These are phyloP conservation scores for Emergomyces pasteurianus DNA, from an alignment of 2,329 filamentous ascomycete species.

Conservation along the genomic window DNA sequence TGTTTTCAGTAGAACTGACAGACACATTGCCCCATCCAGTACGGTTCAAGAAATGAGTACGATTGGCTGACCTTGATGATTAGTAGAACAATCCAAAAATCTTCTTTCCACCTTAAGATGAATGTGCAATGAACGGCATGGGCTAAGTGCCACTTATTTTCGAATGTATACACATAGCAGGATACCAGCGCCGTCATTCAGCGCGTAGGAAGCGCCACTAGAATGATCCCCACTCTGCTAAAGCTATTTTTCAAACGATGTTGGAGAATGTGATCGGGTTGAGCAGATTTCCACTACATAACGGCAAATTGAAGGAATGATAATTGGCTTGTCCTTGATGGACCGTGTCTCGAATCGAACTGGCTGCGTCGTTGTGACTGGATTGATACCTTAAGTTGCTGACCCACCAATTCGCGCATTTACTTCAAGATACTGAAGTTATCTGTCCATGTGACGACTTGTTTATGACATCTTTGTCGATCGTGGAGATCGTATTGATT, in stretches of 20 bases:
- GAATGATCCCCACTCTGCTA: neutral
- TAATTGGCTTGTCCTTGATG: neutral
- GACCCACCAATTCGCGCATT: neutral
- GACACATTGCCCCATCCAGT: neutral
- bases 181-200: neutral
- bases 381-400: neutral
- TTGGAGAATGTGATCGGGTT: neutral
- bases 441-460: constrained; percentile 2
- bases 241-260: neutral
- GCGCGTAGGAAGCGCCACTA: neutral
- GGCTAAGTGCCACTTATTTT: neutral
- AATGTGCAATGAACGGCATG: neutral
- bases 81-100: neutral
- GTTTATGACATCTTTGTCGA: constrained; percentile 1
- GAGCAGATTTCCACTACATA: neutral
- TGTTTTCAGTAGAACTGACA: neutral
- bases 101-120: neutral
- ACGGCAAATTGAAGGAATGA: neutral
- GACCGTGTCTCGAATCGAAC: neutral
- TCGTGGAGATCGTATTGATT: constrained; percentile 1
- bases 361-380: neutral
- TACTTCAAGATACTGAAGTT: neutral
- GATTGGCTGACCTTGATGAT: neutral
- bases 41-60: neutral
- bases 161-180: neutral